phyloP scores from a whole-genome alignment of 208 protist species.

The Trypanosoma conorhini region DNA sequence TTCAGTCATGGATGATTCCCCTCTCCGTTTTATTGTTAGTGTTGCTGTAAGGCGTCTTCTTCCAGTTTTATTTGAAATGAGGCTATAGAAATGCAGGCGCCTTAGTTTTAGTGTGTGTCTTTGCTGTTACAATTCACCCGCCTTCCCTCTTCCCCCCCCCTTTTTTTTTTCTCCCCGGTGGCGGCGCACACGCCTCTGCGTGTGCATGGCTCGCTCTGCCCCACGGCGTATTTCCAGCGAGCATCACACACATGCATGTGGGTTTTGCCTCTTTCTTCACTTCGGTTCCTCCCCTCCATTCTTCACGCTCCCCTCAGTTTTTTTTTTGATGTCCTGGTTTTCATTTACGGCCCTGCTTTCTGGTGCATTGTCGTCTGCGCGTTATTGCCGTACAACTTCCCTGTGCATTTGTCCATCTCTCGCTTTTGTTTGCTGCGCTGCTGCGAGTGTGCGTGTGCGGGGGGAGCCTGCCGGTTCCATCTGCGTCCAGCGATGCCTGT shows the following conservation, averaged over 20 bases:
- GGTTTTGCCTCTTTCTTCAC: no score
- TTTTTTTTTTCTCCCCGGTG: background rate
- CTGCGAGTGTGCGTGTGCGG: background rate
- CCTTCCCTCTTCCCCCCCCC: no score
- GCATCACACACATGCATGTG: background rate
- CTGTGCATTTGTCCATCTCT: slow-evolving; percentile 9
- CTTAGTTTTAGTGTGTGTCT: background rate
- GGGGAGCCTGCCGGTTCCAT: background rate
- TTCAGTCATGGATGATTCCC: background rate
- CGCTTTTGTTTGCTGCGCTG: background rate
- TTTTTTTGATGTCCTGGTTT: background rate
- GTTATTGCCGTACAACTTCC: background rate
- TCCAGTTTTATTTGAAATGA: background rate
- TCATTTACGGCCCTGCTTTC: background rate
- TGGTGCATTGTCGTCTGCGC: background rate
- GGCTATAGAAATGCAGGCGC: background rate
- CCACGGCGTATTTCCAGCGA: background rate
- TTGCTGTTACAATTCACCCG: slow-evolving; percentile 3
- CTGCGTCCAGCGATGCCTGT: slow-evolving; percentile 68
- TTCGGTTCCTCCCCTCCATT: no score
- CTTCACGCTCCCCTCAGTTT: no score
- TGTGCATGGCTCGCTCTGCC: background rate
- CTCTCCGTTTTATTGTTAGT: background rate
- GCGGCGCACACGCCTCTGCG: background rate
- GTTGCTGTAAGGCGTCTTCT: no score